A percentile compares a stretch with the other conserved stretches of the same genome.
Evolutionary conservation across 306 rosid species (phyloP).

Genomic region (Quercus aquifolioides): DNA sequence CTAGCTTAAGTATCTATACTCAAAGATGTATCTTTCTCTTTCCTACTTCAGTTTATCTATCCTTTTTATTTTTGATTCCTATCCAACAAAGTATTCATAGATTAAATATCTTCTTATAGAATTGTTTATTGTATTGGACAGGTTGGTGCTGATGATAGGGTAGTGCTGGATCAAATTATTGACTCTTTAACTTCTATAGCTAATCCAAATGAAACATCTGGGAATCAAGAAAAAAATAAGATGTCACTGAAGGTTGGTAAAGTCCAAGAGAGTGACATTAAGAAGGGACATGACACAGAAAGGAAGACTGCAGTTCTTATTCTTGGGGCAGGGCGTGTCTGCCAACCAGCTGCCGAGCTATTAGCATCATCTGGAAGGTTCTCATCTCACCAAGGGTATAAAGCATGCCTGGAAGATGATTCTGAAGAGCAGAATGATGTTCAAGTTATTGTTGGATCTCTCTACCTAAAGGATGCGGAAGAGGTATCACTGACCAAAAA

Average conservation of each 20-base stretch:
- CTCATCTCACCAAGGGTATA: slow-evolving; percentile 42
- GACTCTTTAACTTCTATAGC: slow-evolving; percentile 78
- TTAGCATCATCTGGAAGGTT: slow-evolving; percentile 58
- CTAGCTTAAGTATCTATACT: background rate
- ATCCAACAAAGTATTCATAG: background rate
- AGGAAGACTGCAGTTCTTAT: slow-evolving; percentile 71
- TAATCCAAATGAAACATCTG: slow-evolving; percentile 41
- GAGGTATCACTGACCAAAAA: slow-evolving; percentile 48
- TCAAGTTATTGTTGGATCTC: slow-evolving; percentile 90
- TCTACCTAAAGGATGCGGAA: slow-evolving; percentile 81
- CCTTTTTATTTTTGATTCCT: background rate
- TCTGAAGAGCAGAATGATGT: slow-evolving; percentile 55
- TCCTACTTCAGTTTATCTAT: background rate
- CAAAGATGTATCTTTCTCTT: background rate
- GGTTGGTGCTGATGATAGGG: slow-evolving; percentile 85
- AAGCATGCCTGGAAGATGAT: slow-evolving; percentile 50
- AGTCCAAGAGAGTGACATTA: slow-evolving; percentile 42
- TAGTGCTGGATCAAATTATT: slow-evolving; percentile 64
- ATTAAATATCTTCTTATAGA: background rate
- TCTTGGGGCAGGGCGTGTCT: slow-evolving; percentile 95
- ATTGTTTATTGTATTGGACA: slow-evolving; percentile 36
- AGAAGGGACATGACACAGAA: slow-evolving; percentile 39
- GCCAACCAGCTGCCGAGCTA: slow-evolving; percentile 87
- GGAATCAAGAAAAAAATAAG: slow-evolving; percentile 42
- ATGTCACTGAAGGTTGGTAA: slow-evolving; percentile 64